These are phyloP conservation scores for Irpex lacteus DNA, from an alignment of 1,284 basidiomycete species.

Conservation along the genomic window DNA sequence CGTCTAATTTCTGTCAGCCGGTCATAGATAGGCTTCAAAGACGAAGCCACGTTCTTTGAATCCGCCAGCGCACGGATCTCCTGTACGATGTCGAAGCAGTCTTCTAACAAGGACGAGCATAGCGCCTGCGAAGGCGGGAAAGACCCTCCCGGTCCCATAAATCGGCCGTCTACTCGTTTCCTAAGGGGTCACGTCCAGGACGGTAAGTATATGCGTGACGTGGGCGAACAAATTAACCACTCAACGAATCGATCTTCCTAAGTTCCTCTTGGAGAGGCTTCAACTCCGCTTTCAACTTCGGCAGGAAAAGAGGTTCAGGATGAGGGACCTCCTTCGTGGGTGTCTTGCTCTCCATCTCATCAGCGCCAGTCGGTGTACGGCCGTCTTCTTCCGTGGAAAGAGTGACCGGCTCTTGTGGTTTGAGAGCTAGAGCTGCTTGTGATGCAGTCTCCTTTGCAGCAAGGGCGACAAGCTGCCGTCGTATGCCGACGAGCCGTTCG, in stretches of 20 bases:
- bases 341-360: slow-evolving; percentile 25
- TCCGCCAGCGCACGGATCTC: slow-evolving; percentile 96
- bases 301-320: slow-evolving; percentile 18
- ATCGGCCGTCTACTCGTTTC: slow-evolving; percentile 95
- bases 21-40: slow-evolving; percentile 94
- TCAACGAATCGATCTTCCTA: slow-evolving; percentile 92
- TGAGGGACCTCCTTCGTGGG: slow-evolving; percentile 31
- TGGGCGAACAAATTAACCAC: slow-evolving; percentile 34
- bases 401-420: slow-evolving; percentile 6
- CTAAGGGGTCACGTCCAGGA: slow-evolving; percentile 33
- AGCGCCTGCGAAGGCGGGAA: slow-evolving; percentile 90
- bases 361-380: slow-evolving; percentile 6
- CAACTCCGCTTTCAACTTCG: slow-evolving; percentile 69
- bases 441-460: slow-evolving; percentile 62
- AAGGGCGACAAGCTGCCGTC: slow-evolving; percentile 86
- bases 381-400: slow-evolving; percentile 8
- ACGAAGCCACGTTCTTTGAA: slow-evolving; percentile 84
- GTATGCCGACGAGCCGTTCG: slow-evolving; percentile 84
- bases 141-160: slow-evolving; percentile 88
- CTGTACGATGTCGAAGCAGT: slow-evolving; percentile 95
- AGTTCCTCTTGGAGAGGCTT: slow-evolving; percentile 92
- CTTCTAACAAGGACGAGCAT: slow-evolving; percentile 90
- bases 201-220: slow-evolving; percentile 9
- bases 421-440: slow-evolving; percentile 21
- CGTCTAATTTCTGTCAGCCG: slow-evolving; percentile 83